Percentiles rank a stretch among this genome's conserved stretches.
These are phyloP conservation scores for Misopates orontium DNA, from an alignment of 257 asterid species.

Conservation along the genomic window DNA sequence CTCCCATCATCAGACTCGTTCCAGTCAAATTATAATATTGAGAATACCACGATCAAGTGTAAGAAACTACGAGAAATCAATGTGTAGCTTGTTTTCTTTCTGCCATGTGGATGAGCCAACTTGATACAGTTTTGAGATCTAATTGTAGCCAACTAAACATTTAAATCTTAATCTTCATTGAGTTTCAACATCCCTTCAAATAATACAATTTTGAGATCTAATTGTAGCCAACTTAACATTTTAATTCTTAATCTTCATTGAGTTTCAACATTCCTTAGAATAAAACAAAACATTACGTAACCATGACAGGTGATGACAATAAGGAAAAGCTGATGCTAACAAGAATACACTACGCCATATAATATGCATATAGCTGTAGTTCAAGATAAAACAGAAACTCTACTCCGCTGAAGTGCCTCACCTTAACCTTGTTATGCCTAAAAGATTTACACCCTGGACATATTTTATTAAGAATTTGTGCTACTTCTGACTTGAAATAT, in stretches of 20 bases:
- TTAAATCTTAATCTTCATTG: conserved; percentile 15
- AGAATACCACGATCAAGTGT: background rate
- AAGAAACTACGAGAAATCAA: background rate
- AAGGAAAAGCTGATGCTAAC: conserved; percentile 5
- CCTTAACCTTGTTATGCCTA: conserved; percentile 60
- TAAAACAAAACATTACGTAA: background rate
- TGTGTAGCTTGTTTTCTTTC: background rate
- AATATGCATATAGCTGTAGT: conserved; percentile 9
- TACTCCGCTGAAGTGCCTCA: conserved; percentile 40
- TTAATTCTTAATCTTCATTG: conserved; percentile 15
- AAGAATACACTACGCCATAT: conserved; percentile 3
- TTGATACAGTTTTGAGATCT: background rate
- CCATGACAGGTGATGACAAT: background rate
- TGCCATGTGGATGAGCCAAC: background rate
- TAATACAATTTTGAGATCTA: background rate
- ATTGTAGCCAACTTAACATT: background rate
- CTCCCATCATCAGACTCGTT: background rate
- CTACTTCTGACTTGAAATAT: conserved; percentile 72
- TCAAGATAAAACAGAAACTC: conserved; percentile 30
- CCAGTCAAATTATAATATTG: background rate
- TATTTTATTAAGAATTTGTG: conserved; percentile 70
- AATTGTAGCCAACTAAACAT: background rate
- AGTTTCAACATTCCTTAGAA: conserved; percentile 20
- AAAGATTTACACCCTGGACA: conserved; percentile 85
- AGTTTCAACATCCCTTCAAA: conserved; percentile 21